Evolutionary conservation across 352 stramenopile genomes (phyloP), one percentile per base, ranked within the genome.

Genomic region (Salisapilia sapeloensis): DNA sequence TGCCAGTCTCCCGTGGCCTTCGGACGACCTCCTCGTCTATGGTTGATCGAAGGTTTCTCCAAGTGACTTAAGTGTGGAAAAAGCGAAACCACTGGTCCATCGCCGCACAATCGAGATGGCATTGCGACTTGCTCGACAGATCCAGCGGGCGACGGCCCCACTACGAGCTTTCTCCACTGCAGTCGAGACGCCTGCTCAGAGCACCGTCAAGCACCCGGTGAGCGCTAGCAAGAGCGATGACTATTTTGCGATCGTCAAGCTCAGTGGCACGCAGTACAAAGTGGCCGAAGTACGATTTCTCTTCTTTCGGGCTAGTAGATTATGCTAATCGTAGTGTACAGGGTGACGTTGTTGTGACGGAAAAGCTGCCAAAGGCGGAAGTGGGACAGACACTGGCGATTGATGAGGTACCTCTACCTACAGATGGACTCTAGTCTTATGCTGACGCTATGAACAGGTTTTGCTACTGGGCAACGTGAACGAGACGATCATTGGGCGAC

Each of bases 321-420:
- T 13, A 20, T 8, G 25, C 22, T 17, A 19, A 20, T 31, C 5
- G 3, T 27, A 17, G 15, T 29, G 4, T 46, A 4, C 34, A 70
- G 60, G 74, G 74, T 31, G 74, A 90, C 39, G 61, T 86, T 24
- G 67, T 90, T 17, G 57, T 86, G 23, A 48, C 71, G 4, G 74
- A 90, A 44, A 90, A 90, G 60, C 70, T 90, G 45, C 81, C 84
- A 44, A 28, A 77, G 35, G 74, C 74, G 42, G 83, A 90, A 48
- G 74, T 90, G 18, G 74, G 74, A 38, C 62, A 82, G 53, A 77
- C 83, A 45, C 55, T 86, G 57, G 65, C 84, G 34, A 45, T 90
- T 13, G 42, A 86, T 38, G 61, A 90, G 60, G 71, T 63, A 29
- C 29, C 38, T 40, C 18, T 21, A 14, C 42, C 4, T 18, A 31